A percentile compares a stretch with the other conserved stretches of the same genome.
Evolutionary conservation across 129 eudicot genomes (phyloP).

Genomic region (Gnaphalium uliginosum): DNA sequence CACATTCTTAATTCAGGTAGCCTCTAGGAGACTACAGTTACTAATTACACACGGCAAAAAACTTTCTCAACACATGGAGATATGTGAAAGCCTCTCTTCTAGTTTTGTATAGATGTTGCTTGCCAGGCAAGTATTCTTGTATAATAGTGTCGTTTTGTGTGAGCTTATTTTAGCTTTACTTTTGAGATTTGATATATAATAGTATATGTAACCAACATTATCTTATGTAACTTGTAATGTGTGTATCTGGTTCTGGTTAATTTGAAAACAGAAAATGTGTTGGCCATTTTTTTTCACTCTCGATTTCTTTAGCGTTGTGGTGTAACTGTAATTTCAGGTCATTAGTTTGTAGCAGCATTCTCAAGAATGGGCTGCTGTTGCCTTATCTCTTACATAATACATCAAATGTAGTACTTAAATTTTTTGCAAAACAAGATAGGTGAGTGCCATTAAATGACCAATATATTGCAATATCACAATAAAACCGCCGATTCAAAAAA

Average conservation of each 20-base stretch:
- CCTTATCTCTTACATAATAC: neutral
- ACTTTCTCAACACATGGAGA: neutral
- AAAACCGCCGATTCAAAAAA: neutral
- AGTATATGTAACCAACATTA: neutral
- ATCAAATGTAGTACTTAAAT: neutral
- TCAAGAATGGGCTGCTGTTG: neutral
- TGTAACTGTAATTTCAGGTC: neutral
- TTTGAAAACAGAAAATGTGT: neutral
- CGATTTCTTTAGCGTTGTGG: neutral
- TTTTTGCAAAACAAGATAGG: neutral
- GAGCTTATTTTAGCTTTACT: constrained; percentile 1
- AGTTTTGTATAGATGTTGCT: constrained; percentile 25
- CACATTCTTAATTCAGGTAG: neutral
- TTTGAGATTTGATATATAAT: neutral
- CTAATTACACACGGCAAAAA: neutral
- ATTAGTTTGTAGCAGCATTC: neutral
- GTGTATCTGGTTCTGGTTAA: constrained; percentile 15
- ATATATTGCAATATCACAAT: neutral
- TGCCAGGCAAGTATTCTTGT: constrained; percentile 23
- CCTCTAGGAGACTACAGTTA: neutral
- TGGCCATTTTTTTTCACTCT: constrained; percentile 39
- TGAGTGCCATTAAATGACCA: neutral
- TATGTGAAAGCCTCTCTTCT: constrained; percentile 1
- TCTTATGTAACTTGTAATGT: constrained; percentile 21
- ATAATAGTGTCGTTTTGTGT: constrained; percentile 11